Conservation (phyloP, 257 asterid genomes). For the Solanum paucissectum region DNA sequence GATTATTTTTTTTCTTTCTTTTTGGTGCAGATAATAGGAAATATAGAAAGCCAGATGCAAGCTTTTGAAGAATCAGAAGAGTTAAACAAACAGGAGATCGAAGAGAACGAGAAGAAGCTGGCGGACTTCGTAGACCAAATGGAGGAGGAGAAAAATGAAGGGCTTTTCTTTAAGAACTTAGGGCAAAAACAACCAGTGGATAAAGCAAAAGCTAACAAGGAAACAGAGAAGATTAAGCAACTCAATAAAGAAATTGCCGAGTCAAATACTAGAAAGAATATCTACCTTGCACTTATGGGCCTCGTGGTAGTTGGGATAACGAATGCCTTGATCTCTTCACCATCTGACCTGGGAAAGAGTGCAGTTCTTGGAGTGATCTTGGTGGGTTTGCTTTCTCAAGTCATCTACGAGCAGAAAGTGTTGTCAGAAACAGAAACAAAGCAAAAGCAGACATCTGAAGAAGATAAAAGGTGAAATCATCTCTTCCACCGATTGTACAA, state of each 20-base stretch:
- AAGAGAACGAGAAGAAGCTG: constrained; percentile 49
- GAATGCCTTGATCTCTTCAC: constrained; percentile 42
- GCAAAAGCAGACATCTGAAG: constrained; percentile 26
- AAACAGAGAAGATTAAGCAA: constrained; percentile 46
- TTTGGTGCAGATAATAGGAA: constrained; percentile 73
- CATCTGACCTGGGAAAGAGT: constrained; percentile 54
- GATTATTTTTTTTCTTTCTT: constrained; percentile 5
- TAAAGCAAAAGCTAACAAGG: constrained; percentile 49
- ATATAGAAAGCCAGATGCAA: constrained; percentile 73
- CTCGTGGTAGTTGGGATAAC: constrained; percentile 50
- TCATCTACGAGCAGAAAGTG: constrained; percentile 62
- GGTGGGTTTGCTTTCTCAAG: constrained; percentile 66
- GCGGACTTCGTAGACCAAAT: constrained; percentile 51
- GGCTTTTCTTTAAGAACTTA: constrained; percentile 73
- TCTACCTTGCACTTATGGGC: constrained; percentile 60
- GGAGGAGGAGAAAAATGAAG: constrained; percentile 63
- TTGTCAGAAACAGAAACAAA: constrained; percentile 31
- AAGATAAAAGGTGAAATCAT: constrained; percentile 22
- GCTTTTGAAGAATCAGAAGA: constrained; percentile 74
- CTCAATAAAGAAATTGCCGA: constrained; percentile 48
- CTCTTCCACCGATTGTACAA: not conserved
- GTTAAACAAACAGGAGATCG: constrained; percentile 56
- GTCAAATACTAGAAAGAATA: constrained; percentile 48
- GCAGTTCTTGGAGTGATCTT: constrained; percentile 62
- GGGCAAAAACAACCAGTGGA: constrained; percentile 39